Percentiles rank a stretch among this genome's conserved stretches.
Evolutionary conservation across 495 filamentous ascomycete species (phyloP).

Genomic region (Acidomyces sp.): DNA sequence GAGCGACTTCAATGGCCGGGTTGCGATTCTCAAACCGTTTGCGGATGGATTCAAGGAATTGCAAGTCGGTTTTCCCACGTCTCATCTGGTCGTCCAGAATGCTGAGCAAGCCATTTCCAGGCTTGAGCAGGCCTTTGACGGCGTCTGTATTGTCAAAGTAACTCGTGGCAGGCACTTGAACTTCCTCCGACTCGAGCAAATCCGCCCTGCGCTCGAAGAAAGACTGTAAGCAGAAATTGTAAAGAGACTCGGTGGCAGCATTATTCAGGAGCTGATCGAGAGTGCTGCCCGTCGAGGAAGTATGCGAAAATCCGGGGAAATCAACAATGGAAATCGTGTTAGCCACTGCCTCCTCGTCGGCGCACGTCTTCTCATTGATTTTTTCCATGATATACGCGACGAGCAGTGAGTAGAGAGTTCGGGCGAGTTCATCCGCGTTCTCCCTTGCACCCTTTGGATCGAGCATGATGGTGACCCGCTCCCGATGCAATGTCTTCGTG

Average conservation of each 20-base stretch:
- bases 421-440: slow-evolving; percentile 86
- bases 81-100: slow-evolving; percentile 92
- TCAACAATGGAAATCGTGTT: slow-evolving; percentile 94
- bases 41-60: slow-evolving; percentile 75
- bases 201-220: slow-evolving; percentile 93
- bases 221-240: slow-evolving; percentile 83
- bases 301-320: slow-evolving; percentile 87
- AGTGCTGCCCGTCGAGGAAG: slow-evolving; percentile 64
- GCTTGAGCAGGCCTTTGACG: slow-evolving; percentile 77
- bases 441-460: slow-evolving; percentile 79
- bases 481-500: slow-evolving; percentile 84
- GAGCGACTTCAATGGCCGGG: slow-evolving; percentile 66
- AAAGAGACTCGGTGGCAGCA: slow-evolving; percentile 77
- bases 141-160: slow-evolving; percentile 97
- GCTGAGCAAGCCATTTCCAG: slow-evolving; percentile 79
- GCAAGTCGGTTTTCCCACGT: slow-evolving; percentile 72
- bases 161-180: slow-evolving; percentile 74
- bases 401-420: slow-evolving; percentile 88
- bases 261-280: slow-evolving; percentile 93
- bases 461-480: slow-evolving; percentile 93
- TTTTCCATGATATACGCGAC: slow-evolving; percentile 86
- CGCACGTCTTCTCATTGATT: slow-evolving; percentile 82
- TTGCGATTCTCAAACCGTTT: slow-evolving; percentile 93
- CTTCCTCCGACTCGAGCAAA: slow-evolving; percentile 81
- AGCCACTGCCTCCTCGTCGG: slow-evolving; percentile 70